Base-by-base conservation (phyloP, 225 moss, liverwort and hornwort species). In the Rhytidiadelphus loreus region DNA sequence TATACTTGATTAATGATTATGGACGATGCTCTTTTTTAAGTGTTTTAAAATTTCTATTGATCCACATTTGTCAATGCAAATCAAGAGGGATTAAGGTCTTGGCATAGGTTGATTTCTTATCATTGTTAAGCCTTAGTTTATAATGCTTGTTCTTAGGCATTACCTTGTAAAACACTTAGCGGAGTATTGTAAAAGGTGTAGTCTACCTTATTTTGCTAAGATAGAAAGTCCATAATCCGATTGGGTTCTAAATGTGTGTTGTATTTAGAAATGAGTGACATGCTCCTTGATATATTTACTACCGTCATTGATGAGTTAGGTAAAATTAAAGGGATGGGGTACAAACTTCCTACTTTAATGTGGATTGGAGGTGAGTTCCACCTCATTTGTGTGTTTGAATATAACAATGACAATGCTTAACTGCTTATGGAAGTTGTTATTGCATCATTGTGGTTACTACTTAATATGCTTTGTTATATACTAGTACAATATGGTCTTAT, bases 51-150 rank as follows among this genome's bases (percentile, higher is more conserved):
- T 53, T 3, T 13, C 8, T 35, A 8, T 22, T 35, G 13, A 23
- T 23, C 14, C 5, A 53, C 8, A 35, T 77, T n/a, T 24, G 23
- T 16, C 16, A 55, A 0, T 37, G 0, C 2, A n/a, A 53, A 37
- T 0, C 0, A 0, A n/a, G 10, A 77, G 55, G 0, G 0, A 77
- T 77, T 23, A 37, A 37, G 22, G 15, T 37, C 14, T 55, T 35
- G 6, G 6, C 2, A 44, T 53, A 35, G 14, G 8, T 77, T 37
- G 9, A 3, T 24, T 55, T 52, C 9, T 37, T 55, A 9, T 24
- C 24, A 37, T 24, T 15, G 35, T 77, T 5, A 37, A 77, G 2
- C 53, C 30, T 53, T 37, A 0, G 33, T n/a, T n/a, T n/a, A 52
- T 13, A 53, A 53, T 77, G 6, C 6, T 53, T 6, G 0, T 53